A percentile compares a stretch with the other conserved stretches of the same genome.
These are phyloP conservation scores for Globisporangium echinulatum DNA, from an alignment of 352 stramenopile species.

Conservation along the genomic window DNA sequence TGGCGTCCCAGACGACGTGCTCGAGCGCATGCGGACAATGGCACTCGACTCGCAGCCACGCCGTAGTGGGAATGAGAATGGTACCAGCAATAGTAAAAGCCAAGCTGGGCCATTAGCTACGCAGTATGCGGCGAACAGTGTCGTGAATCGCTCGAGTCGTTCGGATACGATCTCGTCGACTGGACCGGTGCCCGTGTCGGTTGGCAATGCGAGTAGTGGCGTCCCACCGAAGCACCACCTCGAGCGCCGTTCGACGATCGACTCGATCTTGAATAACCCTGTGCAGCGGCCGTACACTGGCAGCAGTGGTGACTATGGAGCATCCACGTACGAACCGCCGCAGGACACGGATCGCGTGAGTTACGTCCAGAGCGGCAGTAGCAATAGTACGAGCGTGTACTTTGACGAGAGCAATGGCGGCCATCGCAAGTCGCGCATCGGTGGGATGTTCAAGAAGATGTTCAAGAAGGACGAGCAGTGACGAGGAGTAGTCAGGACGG, in stretches of 20 bases:
- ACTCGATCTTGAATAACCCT: slow-evolving; percentile 49
- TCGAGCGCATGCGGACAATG: slow-evolving; percentile 48
- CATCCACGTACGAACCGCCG: background rate
- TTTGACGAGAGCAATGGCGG: slow-evolving; percentile 44
- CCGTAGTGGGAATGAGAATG: slow-evolving; percentile 8
- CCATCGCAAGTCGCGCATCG: slow-evolving; percentile 72
- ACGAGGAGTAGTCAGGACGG: too few relatives aligned
- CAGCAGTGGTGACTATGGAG: background rate
- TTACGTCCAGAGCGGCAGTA: slow-evolving; percentile 10
- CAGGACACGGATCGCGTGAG: slow-evolving; percentile 21
- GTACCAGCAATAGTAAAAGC: too few relatives aligned
- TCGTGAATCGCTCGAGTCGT: slow-evolving; percentile 30
- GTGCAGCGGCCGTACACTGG: slow-evolving; percentile 7
- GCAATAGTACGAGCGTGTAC: slow-evolving; percentile 39
- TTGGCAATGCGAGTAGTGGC: slow-evolving; percentile 16
- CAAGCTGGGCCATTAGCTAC: background rate
- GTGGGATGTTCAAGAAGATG: slow-evolving; percentile 88
- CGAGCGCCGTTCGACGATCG: slow-evolving; percentile 36
- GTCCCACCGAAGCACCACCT: slow-evolving; percentile 8
- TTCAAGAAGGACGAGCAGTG: slow-evolving; percentile 74
- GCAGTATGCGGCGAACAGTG: slow-evolving; percentile 1
- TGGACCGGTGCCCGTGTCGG: slow-evolving; percentile 53
- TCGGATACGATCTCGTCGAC: slow-evolving; percentile 61
- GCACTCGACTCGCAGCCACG: slow-evolving; percentile 33
- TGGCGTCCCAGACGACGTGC: slow-evolving; percentile 34